phyloP scores from a whole-genome alignment of 345 rosid genomes.

The Rhizophora apiculata region DNA sequence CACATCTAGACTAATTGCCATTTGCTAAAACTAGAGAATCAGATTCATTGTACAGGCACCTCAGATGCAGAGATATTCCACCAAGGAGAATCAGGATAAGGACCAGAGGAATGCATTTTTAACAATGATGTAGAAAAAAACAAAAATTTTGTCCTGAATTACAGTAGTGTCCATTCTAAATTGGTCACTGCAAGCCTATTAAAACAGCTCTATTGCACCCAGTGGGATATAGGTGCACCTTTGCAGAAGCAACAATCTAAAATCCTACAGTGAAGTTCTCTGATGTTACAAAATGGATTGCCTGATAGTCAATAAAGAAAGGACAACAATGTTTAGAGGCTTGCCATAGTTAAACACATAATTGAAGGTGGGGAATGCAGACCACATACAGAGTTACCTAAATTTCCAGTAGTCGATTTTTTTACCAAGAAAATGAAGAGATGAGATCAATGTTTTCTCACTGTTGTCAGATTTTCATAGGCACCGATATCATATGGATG shows the following conservation, averaged over 20 bases:
- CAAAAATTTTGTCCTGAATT: not conserved
- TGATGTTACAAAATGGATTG: not conserved
- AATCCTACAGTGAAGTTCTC: not conserved
- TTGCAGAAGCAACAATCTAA: not conserved
- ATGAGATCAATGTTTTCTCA: conserved; percentile 22
- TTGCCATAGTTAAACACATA: too few relatives aligned
- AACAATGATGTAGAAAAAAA: not conserved
- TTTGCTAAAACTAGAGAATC: too few relatives aligned
- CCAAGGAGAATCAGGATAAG: not conserved
- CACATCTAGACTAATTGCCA: too few relatives aligned
- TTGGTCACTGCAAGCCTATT: not conserved
- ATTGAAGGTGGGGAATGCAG: not conserved
- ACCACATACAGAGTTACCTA: not conserved
- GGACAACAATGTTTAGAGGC: too few relatives aligned
- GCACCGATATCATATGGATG: conserved; percentile 84
- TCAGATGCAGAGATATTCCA: not conserved
- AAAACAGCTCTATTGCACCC: not conserved
- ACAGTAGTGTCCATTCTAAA: not conserved
- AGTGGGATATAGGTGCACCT: not conserved
- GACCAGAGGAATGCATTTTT: not conserved
- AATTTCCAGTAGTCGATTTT: not conserved
- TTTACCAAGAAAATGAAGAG: not conserved
- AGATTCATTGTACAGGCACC: not conserved
- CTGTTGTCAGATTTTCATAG: conserved; percentile 64
- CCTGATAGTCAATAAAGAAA: not conserved